Percentiles rank a stretch among this genome's conserved stretches.
Evolutionary conservation across 139 green algal genomes (phyloP).

Genomic region (Ulvella scutata): DNA sequence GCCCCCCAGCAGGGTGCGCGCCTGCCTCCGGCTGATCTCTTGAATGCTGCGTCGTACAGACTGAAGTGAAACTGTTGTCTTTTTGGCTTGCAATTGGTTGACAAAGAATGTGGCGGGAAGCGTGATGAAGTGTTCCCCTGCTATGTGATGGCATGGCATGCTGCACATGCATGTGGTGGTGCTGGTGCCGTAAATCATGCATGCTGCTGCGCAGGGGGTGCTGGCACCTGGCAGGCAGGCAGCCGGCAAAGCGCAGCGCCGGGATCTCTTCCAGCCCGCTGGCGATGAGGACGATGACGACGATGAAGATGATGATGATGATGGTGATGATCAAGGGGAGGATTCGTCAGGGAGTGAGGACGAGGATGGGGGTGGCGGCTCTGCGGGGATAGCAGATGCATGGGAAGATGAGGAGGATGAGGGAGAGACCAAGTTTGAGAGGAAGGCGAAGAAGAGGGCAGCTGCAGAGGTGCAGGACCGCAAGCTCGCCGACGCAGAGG

Average conservation of each 20-base stretch:
- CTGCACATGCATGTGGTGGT: neutral
- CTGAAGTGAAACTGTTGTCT: too few relatives aligned
- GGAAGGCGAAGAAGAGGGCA: slow-evolving; percentile 21
- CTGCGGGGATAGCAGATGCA: too few relatives aligned
- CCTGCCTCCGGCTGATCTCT: too few relatives aligned
- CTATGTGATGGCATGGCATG: neutral
- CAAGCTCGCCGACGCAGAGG: slow-evolving; percentile 34
- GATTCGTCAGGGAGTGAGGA: slow-evolving; percentile 3
- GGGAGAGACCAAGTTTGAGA: slow-evolving; percentile 37
- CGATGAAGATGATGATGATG: slow-evolving; percentile 11
- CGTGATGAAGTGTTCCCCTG: slow-evolving; percentile 13
- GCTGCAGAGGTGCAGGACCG: slow-evolving; percentile 18
- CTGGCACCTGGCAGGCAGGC: neutral
- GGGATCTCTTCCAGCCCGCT: slow-evolving; percentile 3
- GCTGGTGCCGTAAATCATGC: too few relatives aligned
- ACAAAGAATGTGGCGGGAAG: slow-evolving; percentile 14
- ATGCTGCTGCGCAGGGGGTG: neutral
- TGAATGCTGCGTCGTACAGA: too few relatives aligned
- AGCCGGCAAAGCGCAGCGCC: slow-evolving; percentile 2
- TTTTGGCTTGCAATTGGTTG: slow-evolving; percentile 18
- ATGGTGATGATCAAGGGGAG: neutral
- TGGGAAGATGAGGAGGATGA: slow-evolving; percentile 28
- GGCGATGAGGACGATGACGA: slow-evolving; percentile 16
- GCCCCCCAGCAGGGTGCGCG: too few relatives aligned
- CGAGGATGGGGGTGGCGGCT: slow-evolving; percentile 9